Base-by-base conservation (phyloP, 768 basidiomycete species). In the Hebeloma cylindrosporum region DNA sequence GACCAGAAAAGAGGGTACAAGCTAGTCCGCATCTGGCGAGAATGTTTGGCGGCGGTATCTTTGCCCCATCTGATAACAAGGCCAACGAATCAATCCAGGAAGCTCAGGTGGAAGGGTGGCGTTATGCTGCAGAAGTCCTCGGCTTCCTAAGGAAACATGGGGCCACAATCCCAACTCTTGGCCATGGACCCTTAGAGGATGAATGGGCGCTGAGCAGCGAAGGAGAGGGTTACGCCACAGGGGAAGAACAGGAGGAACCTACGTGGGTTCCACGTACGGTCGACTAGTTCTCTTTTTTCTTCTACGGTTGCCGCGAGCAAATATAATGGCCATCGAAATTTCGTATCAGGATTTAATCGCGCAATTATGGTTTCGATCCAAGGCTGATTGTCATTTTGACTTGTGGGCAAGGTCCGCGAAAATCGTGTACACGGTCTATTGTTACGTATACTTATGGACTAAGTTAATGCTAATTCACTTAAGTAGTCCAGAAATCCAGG, bases 201-300 rank as follows among this genome's bases (percentile, higher is more conserved):
- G 83, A 82, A 26, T 93, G 91, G 91, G 86, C 79, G 26, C 63
- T 79, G 54, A 79, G 75, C 48, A 85, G 83, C 53, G 82, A 83
- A 38, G 76, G 68, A 2, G 85, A 86, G 44, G 66, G 61, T 20
- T 64, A 63, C 48, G 52, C 58, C 30, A 64, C 67, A 28, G 58
- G 51, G 35, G 65, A 65, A 21, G 67, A 68, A 30, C 57, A 58
- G 47, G 57, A 63, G 31, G 60, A 36, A 16, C 40, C 11, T 11
- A 45, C 18, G n/a, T 38, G 35, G 44, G 36, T 45, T 23, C 27
- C 36, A 28, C 43, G 20, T 25, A 32, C 25, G 18, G 20, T 25
- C 27, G 26, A n/a, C 17, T 37, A 45, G 2, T 21, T 21, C 23
- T 26, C 35, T 36, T 17, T 36, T 39, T 14, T 45, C 16, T 29